Evolutionary conservation across 2,329 filamentous ascomycete species (phyloP), one percentile per base, ranked within the genome.

Genomic region (Colletotrichum shisoi): DNA sequence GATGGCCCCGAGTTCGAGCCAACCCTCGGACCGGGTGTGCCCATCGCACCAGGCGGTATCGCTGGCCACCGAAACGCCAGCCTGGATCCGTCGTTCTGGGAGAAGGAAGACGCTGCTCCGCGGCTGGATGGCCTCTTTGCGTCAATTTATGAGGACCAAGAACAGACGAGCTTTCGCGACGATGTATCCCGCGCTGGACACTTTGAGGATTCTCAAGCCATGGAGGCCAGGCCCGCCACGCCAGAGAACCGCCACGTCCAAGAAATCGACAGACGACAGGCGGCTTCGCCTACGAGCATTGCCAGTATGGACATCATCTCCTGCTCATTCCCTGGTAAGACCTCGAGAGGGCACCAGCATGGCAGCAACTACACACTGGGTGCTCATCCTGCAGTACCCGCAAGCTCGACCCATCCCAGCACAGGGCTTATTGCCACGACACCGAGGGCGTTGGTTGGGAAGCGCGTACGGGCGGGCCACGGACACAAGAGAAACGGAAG

Each of bases 401-500:
- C 84, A 8, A 84, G 79, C 67, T 81, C 83, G 3, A 72, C 82
- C 2, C 81, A 84, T 65, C 81, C 80, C 40, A 78, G 76, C 19
- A 72, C 79, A 2, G 84, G 83, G 9, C 83, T 82, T 4, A 79
- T 89, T 52, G 87, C 87, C 5, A 82, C 82, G 11, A 88, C 86
- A 3, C 87, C 87, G 4, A 84, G 83, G 62, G 79, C 85, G 1
- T 77, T 89, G 2, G 80, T 83, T 12, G 86, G 85, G 62, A 89
- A 89, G 74, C 83, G 85, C 17, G 81, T 86, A 8, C 84, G 87
- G 17, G 84, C 87, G 21, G 79, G 79, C 13, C 84, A 85, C 69
- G 76, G 81, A 3, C 93, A 97, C 78, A 94, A 93, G 77, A 89
- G 93, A 24, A 96, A 92, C 74, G 93, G 90, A 57, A 97, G 94